Evolutionary conservation across 2,329 filamentous ascomycete genomes (phyloP), one percentile per base, ranked within the genome.

Genomic region (Immersiporthe knoxdaviesiana): DNA sequence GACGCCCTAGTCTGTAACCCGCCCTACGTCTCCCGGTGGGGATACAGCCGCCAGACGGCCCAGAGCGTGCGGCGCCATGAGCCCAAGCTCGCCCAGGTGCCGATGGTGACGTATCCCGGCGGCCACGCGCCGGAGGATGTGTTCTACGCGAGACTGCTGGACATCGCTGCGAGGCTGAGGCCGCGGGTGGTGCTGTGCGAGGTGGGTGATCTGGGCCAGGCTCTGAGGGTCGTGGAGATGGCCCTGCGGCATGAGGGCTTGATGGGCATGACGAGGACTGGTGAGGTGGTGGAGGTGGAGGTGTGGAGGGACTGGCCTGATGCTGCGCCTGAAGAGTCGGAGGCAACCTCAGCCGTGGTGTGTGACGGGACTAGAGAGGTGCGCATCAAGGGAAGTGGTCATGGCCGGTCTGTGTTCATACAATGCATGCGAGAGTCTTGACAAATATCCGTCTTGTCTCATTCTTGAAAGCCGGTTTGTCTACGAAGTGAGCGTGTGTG

Each of bases 1-100:
- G 90, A 97, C 71, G 80, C 98, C 4, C 79, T 99, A 1, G 87
- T 96, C 47, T 92, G 92, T 1, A 99, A 99, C 75, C 96, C 96
- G 21, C 96, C 96, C 0, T 98, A 98, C 77, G 90, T 98, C 64
- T 97, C 94, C 1, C 81, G 83, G 0, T 73, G 77, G 52, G 87
- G 86, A 10, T 94, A 92, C 75, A 79, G 84, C 52, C 84, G 79
- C 52, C 87, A 87, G 24, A 94, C 91, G 1, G 83, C 85, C 1
- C 87, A 89, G 35, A 95, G 92, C 16, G 95, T 97, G 39, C 87
- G 93, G 21, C 88, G 88, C 60, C 93, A 89, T 77, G 96, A 99
- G 79, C 96, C 96, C 3, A 87, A 83, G 72, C 80, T 92, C 16
- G 96, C 96, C 0, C 84, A 98, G 18, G 92, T 98, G 12, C 86